Evolutionary conservation across 2,329 filamentous ascomycete genomes (phyloP), one percentile per base, ranked within the genome.

Genomic region (Pseudogymnoascus sp.): DNA sequence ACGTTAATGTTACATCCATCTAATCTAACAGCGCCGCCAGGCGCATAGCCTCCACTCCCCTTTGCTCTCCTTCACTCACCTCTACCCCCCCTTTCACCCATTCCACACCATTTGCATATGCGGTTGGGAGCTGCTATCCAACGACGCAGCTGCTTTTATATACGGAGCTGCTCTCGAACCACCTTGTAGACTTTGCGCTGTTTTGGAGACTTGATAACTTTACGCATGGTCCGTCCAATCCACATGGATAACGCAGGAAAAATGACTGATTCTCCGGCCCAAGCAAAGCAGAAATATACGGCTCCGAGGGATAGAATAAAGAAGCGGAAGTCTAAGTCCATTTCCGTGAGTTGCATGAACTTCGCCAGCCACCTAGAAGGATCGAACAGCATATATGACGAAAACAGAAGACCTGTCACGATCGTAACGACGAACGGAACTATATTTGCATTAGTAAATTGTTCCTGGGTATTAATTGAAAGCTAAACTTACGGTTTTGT

Each of bases 141-240:
- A 57, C 28, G 25, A 14, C 13, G 5, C n/a, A 57, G 16, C 25
- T 21, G 51, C 25, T 62, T 51, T 41, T 63, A 65, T 54, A 65
- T 36, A 60, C 77, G 77, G 83, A 88, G 89, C 64, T 84, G 79
- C 72, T 95, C 89, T 61, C 82, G 73, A 31, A 97, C 87, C 19
- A 91, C 70, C 78, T 98, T 98, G 74, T 97, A 97, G 77, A 87
- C 81, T 77, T 96, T 96, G 68, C 92, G 84, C 77, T 89, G 86
- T 79, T 97, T 97, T 48, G 79, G 77, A 72, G 80, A 81, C 61
- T 83, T 75, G 69, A 83, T 77, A 74, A 92, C 63, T n/a, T 75
- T 77, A 61, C 82, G 77, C 72, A 86, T 89, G 14, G 82, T 69
- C 31, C 77, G 78, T 1, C 90, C 92, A 63, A 96, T 78, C 57